These are phyloP conservation scores for Bondarzewia mesenterica DNA, from an alignment of 1,284 basidiomycete species.

Conservation along the genomic window DNA sequence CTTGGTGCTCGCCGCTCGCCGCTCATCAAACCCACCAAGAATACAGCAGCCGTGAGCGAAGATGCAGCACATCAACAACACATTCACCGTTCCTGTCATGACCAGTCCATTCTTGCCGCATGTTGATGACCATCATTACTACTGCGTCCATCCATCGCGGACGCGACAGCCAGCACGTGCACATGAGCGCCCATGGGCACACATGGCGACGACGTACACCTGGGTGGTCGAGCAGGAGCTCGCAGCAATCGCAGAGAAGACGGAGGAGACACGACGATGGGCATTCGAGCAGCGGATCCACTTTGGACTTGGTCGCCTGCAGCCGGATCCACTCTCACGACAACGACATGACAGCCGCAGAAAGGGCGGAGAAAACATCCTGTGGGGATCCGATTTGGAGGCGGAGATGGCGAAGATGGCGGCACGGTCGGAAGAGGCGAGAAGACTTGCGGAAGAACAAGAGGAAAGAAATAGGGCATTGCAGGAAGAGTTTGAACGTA, in stretches of 20 bases:
- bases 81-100: not conserved
- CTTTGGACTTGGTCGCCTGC: constrained; percentile 5
- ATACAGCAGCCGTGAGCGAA: not conserved
- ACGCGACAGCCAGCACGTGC: not conserved
- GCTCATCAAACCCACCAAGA: not conserved
- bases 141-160: no score
- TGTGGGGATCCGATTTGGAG: no score
- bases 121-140: no score
- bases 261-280: constrained; percentile 52
- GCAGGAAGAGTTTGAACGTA: constrained; percentile 23
- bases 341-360: not conserved
- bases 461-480: constrained; percentile 22
- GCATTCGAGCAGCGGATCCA: constrained; percentile 38
- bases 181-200: constrained; percentile 10
- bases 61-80: not conserved
- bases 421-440: constrained; percentile 37
- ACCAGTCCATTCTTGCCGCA: not conserved
- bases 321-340: not conserved
- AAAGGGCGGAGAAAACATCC: not conserved
- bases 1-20: no score
- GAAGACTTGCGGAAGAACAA: constrained; percentile 25
- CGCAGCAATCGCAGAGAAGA: constrained; percentile 32
- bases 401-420: no score
- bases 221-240: constrained; percentile 51
- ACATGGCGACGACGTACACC: constrained; percentile 39